A percentile compares a stretch with the other conserved stretches of the same genome.
These are phyloP conservation scores for Neonothopanus nambi DNA, from an alignment of 1,284 basidiomycete genomes.

Conservation along the genomic window DNA sequence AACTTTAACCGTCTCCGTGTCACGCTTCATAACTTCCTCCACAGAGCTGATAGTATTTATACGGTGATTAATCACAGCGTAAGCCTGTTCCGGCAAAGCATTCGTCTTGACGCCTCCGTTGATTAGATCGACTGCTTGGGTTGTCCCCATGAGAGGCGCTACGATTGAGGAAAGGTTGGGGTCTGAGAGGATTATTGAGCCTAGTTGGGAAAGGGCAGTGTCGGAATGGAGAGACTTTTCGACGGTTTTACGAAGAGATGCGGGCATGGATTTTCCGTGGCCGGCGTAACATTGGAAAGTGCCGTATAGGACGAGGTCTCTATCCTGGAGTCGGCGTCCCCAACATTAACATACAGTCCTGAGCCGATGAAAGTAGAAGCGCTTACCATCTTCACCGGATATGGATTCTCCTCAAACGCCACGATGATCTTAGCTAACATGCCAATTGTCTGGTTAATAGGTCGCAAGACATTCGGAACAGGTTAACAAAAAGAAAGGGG, in stretches of 20 bases:
- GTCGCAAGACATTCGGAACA: too few species aligned
- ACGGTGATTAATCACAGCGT: constrained; percentile 26
- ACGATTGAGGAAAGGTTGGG: too few species aligned
- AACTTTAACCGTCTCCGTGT: constrained; percentile 40
- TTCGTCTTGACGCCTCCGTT: constrained; percentile 62
- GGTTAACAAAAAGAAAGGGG: too few species aligned
- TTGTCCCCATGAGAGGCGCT: constrained; percentile 56
- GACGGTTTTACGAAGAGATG: constrained; percentile 40
- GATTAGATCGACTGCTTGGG: constrained; percentile 67
- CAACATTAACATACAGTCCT: too few species aligned
- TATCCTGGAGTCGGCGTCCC: too few species aligned
- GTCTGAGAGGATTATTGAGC: too few species aligned
- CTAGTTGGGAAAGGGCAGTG: constrained; percentile 41
- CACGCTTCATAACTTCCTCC: constrained; percentile 40
- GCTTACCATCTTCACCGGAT: constrained; percentile 39
- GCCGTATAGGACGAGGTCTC: constrained; percentile 42
- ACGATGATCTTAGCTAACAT: constrained; percentile 58
- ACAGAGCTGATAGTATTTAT: constrained; percentile 39
- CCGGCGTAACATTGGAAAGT: constrained; percentile 47
- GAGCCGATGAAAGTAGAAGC: neutral
- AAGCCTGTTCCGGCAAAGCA: constrained; percentile 25
- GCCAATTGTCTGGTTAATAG: constrained; percentile 51
- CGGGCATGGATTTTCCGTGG: constrained; percentile 47
- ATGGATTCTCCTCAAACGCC: constrained; percentile 55
- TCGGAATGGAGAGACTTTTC: constrained; percentile 36